Evolutionary conservation across 108 stramenopile species (phyloP), one percentile per base, ranked within the genome.

Genomic region (Epithemia pelagica): DNA sequence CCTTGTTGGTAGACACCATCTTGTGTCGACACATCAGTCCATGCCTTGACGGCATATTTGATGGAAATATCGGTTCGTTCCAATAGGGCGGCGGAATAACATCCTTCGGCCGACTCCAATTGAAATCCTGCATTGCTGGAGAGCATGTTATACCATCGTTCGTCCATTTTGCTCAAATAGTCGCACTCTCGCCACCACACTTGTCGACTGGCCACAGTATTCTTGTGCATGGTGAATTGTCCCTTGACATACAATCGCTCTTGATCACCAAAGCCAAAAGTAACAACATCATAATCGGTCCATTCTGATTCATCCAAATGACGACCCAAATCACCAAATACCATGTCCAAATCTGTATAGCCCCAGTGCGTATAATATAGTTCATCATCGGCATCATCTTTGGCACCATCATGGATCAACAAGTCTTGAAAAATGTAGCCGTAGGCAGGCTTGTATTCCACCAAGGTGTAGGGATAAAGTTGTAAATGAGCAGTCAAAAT

Each of bases 371-470:
- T 63, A 64, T 97, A 97, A 1, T 72, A 75, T 28, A 54, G 25
- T 46, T 46, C 37, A 10, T 46, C 37, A 15, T 46, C 37, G 37
- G 5, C 37, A 15, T 46, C 37, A 15, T 46, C 37, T 46, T 15
- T 5, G n/a, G n/a, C n/a, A n/a, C n/a, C n/a, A n/a, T n/a, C n/a
- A 15, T 15, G 20, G 0, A 25, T 56, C 15, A 95, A 66, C 62
- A 84, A 89, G 0, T 90, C 85, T 22, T 72, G 65, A 75, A 95
- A 96, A 33, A 96, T 86, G 70, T 95, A 89, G 15, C 96, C 96
- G 32, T 91, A 77, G 24, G 95, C 92, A 0, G 96, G 95, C 78
- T 97, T 97, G 77, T 87, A 96, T 75, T 97, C 95, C 32, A 95
- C 93, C 61, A 97, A 70, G n/a, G 85, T 80, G 68, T 95, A 95